Evolutionary conservation across 169 alveolate species (phyloP).

Genomic region (Amoebophrya sp.): DNA sequence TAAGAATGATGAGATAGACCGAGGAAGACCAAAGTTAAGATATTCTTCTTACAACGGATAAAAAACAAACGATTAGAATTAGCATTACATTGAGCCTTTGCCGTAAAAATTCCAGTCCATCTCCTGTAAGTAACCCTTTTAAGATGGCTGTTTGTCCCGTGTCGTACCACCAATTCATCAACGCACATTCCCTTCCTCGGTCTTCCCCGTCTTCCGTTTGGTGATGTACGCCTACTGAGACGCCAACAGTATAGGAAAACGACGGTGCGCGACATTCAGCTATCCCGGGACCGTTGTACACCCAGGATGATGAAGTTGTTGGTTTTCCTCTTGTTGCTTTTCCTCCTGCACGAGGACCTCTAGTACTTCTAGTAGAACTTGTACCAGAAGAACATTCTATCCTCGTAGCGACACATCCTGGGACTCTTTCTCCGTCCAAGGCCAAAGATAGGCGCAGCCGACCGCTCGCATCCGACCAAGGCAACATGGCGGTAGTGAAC

Average conservation of each 20-base stretch:
- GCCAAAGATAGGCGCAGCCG: not conserved
- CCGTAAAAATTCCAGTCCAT: too few species aligned
- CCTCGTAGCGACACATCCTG: not conserved
- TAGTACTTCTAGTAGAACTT: not conserved
- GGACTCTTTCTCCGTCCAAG: not conserved
- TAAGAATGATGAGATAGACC: too few species aligned
- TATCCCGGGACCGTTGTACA: not conserved
- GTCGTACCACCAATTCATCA: conserved; percentile 4
- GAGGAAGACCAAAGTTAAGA: too few species aligned
- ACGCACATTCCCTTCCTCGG: not conserved
- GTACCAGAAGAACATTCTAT: too few species aligned
- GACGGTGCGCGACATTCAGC: not conserved
- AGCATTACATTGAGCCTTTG: too few species aligned
- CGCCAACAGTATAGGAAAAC: not conserved
- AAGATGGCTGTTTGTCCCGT: not conserved
- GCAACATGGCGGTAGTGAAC: not conserved
- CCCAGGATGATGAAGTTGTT: too few species aligned
- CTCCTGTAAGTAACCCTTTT: not conserved
- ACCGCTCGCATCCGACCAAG: not conserved
- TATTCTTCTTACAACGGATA: too few species aligned
- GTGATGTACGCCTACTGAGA: not conserved
- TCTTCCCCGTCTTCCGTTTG: not conserved
- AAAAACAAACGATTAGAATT: too few species aligned
- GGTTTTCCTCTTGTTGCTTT: not conserved
- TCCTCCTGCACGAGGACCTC: not conserved